phyloP scores from a whole-genome alignment of 1,284 basidiomycete genomes.

The Ganoderma resinaceum region DNA sequence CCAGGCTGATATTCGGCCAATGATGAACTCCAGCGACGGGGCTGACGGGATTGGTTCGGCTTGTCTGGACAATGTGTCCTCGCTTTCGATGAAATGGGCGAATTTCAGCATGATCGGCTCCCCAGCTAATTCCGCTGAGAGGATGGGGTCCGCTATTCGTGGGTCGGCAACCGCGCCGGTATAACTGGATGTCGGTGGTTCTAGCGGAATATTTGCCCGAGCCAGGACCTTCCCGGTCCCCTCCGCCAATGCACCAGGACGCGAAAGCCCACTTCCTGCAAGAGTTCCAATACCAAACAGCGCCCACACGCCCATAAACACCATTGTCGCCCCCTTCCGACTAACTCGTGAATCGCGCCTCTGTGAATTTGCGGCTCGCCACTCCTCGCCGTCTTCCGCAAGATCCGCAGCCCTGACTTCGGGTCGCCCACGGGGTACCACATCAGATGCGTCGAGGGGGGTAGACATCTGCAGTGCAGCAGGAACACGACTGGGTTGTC shows the following conservation, averaged over 20 bases:
- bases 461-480: constrained; percentile 42
- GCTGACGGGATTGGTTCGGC: constrained; percentile 26
- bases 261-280: constrained; percentile 40
- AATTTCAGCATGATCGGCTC: constrained; percentile 13
- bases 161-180: constrained; percentile 1
- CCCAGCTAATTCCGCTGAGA: constrained; percentile 19
- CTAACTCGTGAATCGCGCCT: constrained; percentile 61
- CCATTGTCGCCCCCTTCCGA: constrained; percentile 69
- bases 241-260: constrained; percentile 22
- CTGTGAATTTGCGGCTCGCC: constrained; percentile 32
- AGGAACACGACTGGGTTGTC: constrained; percentile 37
- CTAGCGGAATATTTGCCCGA: constrained; percentile 21
- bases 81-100: neutral
- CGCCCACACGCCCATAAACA: constrained; percentile 75
- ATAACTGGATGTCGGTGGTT: constrained; percentile 9
- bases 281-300: constrained; percentile 71
- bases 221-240: constrained; percentile 43
- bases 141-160: constrained; percentile 11
- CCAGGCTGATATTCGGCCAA: constrained; percentile 94
- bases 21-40: constrained; percentile 57
- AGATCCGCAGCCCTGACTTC: constrained; percentile 42
- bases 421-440: constrained; percentile 52
- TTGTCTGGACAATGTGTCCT: constrained; percentile 5
- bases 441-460: constrained; percentile 35
- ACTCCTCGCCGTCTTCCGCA: constrained; percentile 29